Percentiles rank a stretch among this genome's conserved stretches.
phyloP scores from a whole-genome alignment of 2,329 filamentous ascomycete species.

The Penicillium sp. region DNA sequence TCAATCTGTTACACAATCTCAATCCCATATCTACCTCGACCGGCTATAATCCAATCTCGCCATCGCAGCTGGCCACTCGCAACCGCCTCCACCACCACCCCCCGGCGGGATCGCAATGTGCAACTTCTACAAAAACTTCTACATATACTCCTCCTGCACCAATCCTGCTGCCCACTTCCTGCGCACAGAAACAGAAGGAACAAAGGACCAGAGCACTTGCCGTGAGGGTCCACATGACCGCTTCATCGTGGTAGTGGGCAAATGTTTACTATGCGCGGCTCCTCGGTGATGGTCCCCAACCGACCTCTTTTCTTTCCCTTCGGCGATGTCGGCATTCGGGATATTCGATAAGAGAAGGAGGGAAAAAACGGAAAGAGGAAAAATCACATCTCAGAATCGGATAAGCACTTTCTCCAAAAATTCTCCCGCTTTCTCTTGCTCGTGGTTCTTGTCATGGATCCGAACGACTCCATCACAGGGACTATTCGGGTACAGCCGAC shows the following conservation, averaged over 20 bases:
- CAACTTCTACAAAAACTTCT: slow-evolving; percentile 70
- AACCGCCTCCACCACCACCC: not conserved
- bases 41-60: not conserved
- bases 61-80: not conserved
- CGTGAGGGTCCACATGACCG: slow-evolving; percentile 65
- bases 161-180: slow-evolving; percentile 70
- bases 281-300: slow-evolving; percentile 2
- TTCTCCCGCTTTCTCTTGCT: slow-evolving; percentile 1
- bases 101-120: slow-evolving; percentile 44
- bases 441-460: slow-evolving; percentile 6
- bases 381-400: slow-evolving; percentile 1
- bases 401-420: not conserved
- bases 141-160: slow-evolving; percentile 68
- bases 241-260: slow-evolving; percentile 66
- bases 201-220: slow-evolving; percentile 54
- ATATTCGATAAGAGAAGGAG: not conserved
- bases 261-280: slow-evolving; percentile 52
- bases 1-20: not conserved
- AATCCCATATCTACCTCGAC: not conserved
- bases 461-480: slow-evolving; percentile 7
- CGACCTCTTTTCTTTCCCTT: too few relatives aligned
- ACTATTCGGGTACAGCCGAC: slow-evolving; percentile 18
- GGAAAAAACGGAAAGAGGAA: not conserved
- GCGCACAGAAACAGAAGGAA: slow-evolving; percentile 64
- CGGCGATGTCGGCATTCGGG: not conserved